These are phyloP conservation scores for Lactarius hengduanensis DNA, from an alignment of 768 basidiomycete genomes.

Conservation along the genomic window DNA sequence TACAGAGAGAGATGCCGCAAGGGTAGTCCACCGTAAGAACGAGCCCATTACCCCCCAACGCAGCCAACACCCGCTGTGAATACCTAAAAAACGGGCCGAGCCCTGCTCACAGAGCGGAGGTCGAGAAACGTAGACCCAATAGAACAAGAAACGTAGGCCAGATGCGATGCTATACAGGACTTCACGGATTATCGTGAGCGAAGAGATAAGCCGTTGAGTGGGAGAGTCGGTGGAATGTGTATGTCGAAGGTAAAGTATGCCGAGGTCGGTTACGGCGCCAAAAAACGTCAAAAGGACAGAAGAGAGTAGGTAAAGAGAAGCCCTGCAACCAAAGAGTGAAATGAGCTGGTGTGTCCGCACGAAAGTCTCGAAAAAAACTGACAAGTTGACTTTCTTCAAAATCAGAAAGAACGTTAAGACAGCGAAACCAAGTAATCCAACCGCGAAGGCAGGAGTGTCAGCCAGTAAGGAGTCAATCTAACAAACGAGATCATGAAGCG, in stretches of 20 bases:
- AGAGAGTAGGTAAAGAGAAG: slow-evolving; percentile 51
- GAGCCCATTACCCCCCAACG: slow-evolving; percentile 60
- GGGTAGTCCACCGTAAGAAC: slow-evolving; percentile 50
- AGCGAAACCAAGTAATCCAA: slow-evolving; percentile 35
- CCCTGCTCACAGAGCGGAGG: slow-evolving; percentile 49
- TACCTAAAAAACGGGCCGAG: slow-evolving; percentile 22
- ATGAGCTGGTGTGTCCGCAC: neutral
- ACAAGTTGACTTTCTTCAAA: slow-evolving; percentile 28
- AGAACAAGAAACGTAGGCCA: slow-evolving; percentile 61
- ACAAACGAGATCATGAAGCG: neutral
- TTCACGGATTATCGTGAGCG: slow-evolving; percentile 55
- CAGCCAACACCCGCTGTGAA: slow-evolving; percentile 59
- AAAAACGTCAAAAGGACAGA: slow-evolving; percentile 61
- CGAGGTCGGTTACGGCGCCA: slow-evolving; percentile 62
- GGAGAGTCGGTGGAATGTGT: slow-evolving; percentile 3
- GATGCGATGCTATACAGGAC: slow-evolving; percentile 54
- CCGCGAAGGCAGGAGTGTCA: slow-evolving; percentile 34
- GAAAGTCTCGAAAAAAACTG: slow-evolving; percentile 9
- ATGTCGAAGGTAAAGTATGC: slow-evolving; percentile 46
- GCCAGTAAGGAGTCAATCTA: slow-evolving; percentile 31
- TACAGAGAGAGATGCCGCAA: slow-evolving; percentile 47
- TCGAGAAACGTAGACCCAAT: slow-evolving; percentile 63
- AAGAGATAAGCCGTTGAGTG: slow-evolving; percentile 34
- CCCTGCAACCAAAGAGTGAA: slow-evolving; percentile 26
- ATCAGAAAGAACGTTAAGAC: slow-evolving; percentile 33